A percentile compares a stretch with the other conserved stretches of the same genome.
Conservation (phyloP, 768 basidiomycete species). For the Termitomyces sp. region DNA sequence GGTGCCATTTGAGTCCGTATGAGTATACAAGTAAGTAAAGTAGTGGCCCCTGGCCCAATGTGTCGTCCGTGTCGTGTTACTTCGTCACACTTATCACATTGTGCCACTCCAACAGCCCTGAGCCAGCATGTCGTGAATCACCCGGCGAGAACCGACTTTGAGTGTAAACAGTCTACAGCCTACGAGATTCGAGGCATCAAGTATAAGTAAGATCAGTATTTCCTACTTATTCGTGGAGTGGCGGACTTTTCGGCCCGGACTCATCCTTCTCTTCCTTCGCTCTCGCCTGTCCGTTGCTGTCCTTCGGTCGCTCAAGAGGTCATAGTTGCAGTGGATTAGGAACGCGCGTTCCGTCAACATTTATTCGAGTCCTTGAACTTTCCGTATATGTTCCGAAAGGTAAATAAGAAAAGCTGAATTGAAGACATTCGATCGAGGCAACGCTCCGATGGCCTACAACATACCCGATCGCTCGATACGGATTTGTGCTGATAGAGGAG, state of each 20-base stretch:
- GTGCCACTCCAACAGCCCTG: no score
- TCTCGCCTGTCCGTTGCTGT: background rate
- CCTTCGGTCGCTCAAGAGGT: background rate
- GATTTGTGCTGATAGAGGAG: conserved; percentile 86
- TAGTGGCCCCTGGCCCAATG: no score
- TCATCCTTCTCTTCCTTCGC: no score
- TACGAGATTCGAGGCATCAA: no score
- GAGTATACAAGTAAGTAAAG: no score
- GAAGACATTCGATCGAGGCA: background rate
- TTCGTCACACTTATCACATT: no score
- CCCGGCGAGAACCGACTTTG: no score
- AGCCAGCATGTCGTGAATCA: no score
- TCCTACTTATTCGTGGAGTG: background rate
- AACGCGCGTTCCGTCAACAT: background rate
- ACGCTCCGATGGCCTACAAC: conserved; percentile 6
- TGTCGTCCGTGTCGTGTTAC: no score
- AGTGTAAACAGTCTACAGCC: no score
- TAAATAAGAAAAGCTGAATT: conserved; percentile 3
- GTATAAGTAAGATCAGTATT: no score
- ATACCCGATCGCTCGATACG: conserved; percentile 74
- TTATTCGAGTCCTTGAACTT: background rate
- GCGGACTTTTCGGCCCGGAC: background rate
- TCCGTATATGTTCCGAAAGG: conserved; percentile 14
- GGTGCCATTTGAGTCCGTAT: no score
- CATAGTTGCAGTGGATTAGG: background rate